Evolutionary conservation across 192 early-diverging fungal genomes (phyloP).

Genomic region (Mortierella alpina): DNA sequence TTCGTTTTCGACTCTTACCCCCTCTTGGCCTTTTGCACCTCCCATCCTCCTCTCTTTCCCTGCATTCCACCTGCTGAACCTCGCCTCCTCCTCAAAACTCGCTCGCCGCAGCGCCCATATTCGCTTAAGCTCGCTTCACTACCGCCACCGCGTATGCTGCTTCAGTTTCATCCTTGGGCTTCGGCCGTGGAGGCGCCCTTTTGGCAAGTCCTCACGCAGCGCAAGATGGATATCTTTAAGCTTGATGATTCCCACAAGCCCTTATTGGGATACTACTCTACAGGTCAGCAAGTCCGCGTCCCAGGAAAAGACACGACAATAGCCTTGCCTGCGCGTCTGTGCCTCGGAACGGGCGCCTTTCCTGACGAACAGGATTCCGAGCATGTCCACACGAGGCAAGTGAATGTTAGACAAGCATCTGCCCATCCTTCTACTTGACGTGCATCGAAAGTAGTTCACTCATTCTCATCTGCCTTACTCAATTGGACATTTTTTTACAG

Average conservation of each 20-base stretch:
- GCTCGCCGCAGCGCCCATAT: no score
- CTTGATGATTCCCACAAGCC: slow-evolving; percentile 73
- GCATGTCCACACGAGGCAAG: slow-evolving; percentile 8
- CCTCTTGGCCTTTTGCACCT: slow-evolving; percentile 4
- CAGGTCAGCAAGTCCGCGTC: slow-evolving; percentile 62
- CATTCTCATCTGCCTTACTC: not conserved
- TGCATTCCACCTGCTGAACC: not conserved
- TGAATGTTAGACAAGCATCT: not conserved
- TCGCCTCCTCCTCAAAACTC: not conserved
- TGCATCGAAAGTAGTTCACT: not conserved
- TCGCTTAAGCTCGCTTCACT: not conserved
- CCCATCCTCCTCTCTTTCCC: not conserved
- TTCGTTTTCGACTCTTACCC: not conserved
- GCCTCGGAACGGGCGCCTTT: slow-evolving; percentile 67
- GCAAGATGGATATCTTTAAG: slow-evolving; percentile 87
- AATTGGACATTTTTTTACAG: not conserved
- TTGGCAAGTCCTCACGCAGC: slow-evolving; percentile 85
- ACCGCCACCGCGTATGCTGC: slow-evolving; percentile 11
- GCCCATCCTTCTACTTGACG: not conserved
- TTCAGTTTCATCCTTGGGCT: slow-evolving; percentile 88
- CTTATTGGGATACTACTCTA: slow-evolving; percentile 74
- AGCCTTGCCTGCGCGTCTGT: slow-evolving; percentile 71
- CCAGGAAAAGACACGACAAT: slow-evolving; percentile 57
- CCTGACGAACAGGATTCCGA: slow-evolving; percentile 35
- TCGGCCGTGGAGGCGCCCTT: slow-evolving; percentile 91